A percentile compares a stretch with the other conserved stretches of the same genome.
Conservation (phyloP, 495 filamentous ascomycete species). For the Penicillium paxilli region DNA sequence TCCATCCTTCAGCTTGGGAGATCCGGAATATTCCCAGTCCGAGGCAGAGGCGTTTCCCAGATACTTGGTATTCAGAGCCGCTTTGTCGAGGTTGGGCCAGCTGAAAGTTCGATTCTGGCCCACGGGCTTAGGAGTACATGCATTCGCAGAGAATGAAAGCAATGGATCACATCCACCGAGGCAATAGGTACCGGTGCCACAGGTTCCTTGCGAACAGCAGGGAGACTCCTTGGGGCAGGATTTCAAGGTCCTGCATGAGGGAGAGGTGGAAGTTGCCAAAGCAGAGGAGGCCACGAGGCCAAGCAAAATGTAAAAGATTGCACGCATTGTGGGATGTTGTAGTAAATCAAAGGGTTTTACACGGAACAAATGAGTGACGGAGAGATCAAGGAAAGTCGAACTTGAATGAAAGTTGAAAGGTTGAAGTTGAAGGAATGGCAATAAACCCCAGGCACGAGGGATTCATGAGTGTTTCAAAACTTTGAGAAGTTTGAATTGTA, state of each 20-base stretch:
- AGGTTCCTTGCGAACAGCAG: conserved; percentile 93
- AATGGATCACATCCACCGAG: conserved; percentile 92
- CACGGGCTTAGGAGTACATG: conserved; percentile 79
- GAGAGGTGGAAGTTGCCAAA: conserved; percentile 31
- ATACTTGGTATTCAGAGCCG: conserved; percentile 71
- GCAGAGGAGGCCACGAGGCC: conserved; percentile 30
- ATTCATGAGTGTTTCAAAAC: neutral
- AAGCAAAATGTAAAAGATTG: neutral
- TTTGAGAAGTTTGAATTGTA: neutral
- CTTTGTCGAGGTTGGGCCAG: conserved; percentile 63
- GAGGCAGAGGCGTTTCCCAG: conserved; percentile 75
- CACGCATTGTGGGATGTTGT: neutral
- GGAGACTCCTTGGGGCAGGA: conserved; percentile 74
- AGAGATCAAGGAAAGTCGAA: neutral
- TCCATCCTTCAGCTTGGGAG: conserved; percentile 59
- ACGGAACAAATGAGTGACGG: neutral
- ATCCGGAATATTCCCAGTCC: conserved; percentile 88
- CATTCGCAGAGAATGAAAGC: conserved; percentile 74
- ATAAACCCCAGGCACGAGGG: neutral
- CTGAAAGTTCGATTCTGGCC: conserved; percentile 74
- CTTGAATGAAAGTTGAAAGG: neutral
- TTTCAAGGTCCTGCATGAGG: conserved; percentile 54
- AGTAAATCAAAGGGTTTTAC: neutral
- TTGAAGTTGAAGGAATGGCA: neutral
- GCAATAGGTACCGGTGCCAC: conserved; percentile 91